Evolutionary conservation across 306 rosid species (phyloP).

Genomic region (Echinosophora koreensis): DNA sequence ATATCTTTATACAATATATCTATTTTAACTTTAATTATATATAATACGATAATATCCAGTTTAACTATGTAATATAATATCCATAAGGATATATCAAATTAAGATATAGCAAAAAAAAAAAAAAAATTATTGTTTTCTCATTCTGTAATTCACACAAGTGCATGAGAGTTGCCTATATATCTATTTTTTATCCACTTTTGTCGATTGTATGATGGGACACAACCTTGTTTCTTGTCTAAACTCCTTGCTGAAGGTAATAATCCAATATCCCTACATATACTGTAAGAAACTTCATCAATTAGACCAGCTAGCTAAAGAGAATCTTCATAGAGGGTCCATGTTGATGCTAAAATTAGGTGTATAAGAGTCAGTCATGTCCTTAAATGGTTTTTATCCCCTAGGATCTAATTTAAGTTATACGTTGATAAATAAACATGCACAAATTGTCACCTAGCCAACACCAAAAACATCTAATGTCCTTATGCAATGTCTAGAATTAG

Average conservation of each 20-base stretch:
- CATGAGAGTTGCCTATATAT: not conserved
- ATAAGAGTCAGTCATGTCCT: not conserved
- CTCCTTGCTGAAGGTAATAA: not conserved
- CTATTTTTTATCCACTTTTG: not conserved
- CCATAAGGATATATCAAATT: no score
- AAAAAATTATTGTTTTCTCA: no score
- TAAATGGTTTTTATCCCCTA: not conserved
- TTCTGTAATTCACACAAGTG: not conserved
- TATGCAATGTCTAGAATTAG: no score
- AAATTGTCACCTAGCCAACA: no score
- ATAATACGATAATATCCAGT: no score
- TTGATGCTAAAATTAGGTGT: not conserved
- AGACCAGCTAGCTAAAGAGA: not conserved
- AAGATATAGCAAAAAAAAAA: no score
- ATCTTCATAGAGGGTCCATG: not conserved
- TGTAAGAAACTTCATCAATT: not conserved
- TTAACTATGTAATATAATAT: no score
- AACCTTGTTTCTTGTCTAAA: not conserved
- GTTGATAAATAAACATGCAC: no score
- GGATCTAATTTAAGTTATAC: not conserved
- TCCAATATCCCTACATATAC: not conserved
- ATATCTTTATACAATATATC: no score
- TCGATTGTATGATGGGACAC: not conserved
- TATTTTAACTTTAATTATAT: no score
- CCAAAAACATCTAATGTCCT: no score